These are phyloP conservation scores for Xylariaceae sp. DNA, from an alignment of 2,329 filamentous ascomycete genomes.

Conservation along the genomic window DNA sequence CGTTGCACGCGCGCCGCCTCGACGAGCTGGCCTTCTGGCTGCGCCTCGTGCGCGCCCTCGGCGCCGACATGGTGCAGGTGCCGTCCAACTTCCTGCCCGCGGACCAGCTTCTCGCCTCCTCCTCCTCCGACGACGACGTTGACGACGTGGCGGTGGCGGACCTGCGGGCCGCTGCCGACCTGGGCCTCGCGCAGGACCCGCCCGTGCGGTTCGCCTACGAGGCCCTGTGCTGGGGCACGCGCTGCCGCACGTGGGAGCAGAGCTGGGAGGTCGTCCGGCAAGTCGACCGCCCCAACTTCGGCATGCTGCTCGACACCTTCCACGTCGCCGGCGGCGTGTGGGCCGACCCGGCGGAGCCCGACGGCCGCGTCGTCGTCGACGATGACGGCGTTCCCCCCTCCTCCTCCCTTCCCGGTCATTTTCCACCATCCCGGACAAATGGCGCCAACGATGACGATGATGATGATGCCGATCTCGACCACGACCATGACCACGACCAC, in stretches of 20 bases:
- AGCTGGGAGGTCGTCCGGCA: slow-evolving; percentile 60
- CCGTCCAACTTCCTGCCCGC: slow-evolving; percentile 61
- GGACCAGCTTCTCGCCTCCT: slow-evolving; percentile 32
- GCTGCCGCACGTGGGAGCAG: slow-evolving; percentile 62
- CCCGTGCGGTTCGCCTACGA: slow-evolving; percentile 66
- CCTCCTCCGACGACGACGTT: no score
- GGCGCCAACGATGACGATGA: no score
- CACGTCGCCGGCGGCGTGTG: slow-evolving; percentile 67
- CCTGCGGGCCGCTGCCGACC: slow-evolving; percentile 56
- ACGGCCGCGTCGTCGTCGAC: slow-evolving; percentile 45
- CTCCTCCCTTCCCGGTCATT: no score
- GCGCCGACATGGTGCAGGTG: slow-evolving; percentile 66
- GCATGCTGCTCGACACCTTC: slow-evolving; percentile 70
- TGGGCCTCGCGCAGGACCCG: slow-evolving; percentile 50
- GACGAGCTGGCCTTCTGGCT: slow-evolving; percentile 65
- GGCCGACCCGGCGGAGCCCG: slow-evolving; percentile 53
- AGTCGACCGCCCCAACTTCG: slow-evolving; percentile 65
- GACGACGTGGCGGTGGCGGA: slow-evolving; percentile 53
- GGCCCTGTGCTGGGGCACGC: slow-evolving; percentile 63
- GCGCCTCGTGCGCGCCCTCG: slow-evolving; percentile 51
- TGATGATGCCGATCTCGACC: no score
- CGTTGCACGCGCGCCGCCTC: slow-evolving; percentile 48
- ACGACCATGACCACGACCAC: no score
- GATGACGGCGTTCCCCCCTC: no score
- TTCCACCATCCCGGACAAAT: no score